phyloP scores from a whole-genome alignment of 163 green algal species.

The Scenedesmus sp. region DNA sequence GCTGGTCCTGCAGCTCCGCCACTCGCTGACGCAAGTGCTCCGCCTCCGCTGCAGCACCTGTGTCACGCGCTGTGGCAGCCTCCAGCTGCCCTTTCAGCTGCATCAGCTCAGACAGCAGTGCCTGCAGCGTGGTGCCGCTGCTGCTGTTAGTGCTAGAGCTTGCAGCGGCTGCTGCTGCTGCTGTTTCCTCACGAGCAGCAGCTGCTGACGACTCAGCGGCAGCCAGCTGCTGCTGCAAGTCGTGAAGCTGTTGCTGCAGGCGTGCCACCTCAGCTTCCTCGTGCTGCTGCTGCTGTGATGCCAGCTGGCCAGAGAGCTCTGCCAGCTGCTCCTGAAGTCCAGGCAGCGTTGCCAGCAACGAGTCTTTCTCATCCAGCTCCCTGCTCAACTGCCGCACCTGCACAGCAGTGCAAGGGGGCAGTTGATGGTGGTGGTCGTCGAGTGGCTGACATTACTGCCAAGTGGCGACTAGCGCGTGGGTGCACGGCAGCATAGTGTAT shows the following conservation, averaged over 20 bases:
- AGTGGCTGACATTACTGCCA: no score
- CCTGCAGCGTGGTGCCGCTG: neutral
- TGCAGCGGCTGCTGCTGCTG: neutral
- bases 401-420: neutral
- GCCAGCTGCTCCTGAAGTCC: slow-evolving; percentile 10
- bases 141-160: neutral
- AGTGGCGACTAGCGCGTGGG: no score
- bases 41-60: neutral
- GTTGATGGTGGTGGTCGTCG: no score
- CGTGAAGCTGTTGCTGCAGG: neutral
- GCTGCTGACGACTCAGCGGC: neutral
- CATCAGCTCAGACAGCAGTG: neutral
- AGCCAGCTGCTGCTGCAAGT: slow-evolving; percentile 8
- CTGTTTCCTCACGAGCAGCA: neutral
- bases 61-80: neutral
- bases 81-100: slow-evolving; percentile 20
- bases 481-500: no score
- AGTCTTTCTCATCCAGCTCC: slow-evolving; percentile 17
- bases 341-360: neutral
- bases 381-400: slow-evolving; percentile 29
- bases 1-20: slow-evolving; percentile 1
- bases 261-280: neutral
- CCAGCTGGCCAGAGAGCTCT: neutral
- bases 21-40: neutral
- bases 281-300: slow-evolving; percentile 2